Evolutionary conservation across 78 protist genomes (phyloP), one percentile per base, ranked within the genome.

Genomic region (Isochrysis galbana): DNA sequence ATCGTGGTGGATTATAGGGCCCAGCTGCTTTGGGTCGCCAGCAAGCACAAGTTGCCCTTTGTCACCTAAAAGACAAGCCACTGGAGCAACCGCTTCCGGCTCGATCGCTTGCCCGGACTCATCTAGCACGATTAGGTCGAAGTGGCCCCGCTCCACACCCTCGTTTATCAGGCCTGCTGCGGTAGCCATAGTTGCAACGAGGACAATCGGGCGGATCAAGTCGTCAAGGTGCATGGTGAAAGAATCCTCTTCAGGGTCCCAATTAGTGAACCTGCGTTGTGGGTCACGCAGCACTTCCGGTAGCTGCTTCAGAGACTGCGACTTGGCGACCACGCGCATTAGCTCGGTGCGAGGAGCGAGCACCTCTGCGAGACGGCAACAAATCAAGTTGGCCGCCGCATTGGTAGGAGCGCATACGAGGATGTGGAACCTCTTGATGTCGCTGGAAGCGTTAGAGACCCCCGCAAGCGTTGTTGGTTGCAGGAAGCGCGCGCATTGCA

Each of bases 11-110:
- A 91, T 38, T 80, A 94, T 80, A 32, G 95, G 95, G 29, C 95
- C 95, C 17, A 94, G 92, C 90, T 94, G 95, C 87, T 38, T 69
- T 39, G 90, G 93, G 67, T 94, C 95, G 26, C 95, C 95, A 3
- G 90, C 92, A 19, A 94, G 95, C 47, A 94, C 92, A 2, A 94
- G 86, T 77, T 89, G 93, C 0, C 39, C 87, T 17, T 54, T 7
- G 11, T 17, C 10, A 1, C 25, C 87, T 41, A 83, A 72, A 32
- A 86, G 93, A 5, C 38, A 7, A 1, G 67, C 14, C 23, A 51
- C 5, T 47, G 74, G 22, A 3, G 87, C 83, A 10, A 55, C 32
- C 78, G 69, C 47, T 83, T 93, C 95, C 41, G 93, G 91, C 46
- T 93, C 95, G 32, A 1, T 0, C 36, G 93, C 93, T 0, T 90